Conservation (phyloP, 1,139 yeast genomes). For the Candida freyschussii region DNA sequence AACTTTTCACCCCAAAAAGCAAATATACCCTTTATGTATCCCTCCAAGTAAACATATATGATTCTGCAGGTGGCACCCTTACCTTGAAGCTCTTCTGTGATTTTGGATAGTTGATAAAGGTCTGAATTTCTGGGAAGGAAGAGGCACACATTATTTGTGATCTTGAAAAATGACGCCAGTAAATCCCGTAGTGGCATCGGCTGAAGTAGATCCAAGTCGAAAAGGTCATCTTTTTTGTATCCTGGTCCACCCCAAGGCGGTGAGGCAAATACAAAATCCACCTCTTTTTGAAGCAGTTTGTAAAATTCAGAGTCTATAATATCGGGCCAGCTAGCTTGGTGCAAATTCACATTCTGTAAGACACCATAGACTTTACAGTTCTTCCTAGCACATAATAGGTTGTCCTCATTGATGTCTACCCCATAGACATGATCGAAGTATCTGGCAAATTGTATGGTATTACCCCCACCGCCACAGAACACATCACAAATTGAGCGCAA, state of each 20-base stretch:
- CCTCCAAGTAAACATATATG: constrained; percentile 39
- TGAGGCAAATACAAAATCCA: constrained; percentile 72
- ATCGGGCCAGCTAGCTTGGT: constrained; percentile 53
- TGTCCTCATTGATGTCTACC: constrained; percentile 58
- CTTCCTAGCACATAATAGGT: constrained; percentile 60
- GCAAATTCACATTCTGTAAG: constrained; percentile 42
- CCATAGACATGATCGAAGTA: constrained; percentile 56
- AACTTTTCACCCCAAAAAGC: constrained; percentile 54
- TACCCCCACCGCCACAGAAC: constrained; percentile 97
- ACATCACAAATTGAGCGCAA: constrained; percentile 52
- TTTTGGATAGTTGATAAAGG: constrained; percentile 47
- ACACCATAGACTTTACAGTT: constrained; percentile 74
- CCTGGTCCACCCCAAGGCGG: constrained; percentile 98
- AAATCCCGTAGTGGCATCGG: constrained; percentile 50
- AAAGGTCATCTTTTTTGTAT: constrained; percentile 43
- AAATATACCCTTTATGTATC: constrained; percentile 48
- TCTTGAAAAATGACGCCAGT: constrained; percentile 36
- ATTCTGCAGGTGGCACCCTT: constrained; percentile 42
- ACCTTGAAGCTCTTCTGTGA: constrained; percentile 46
- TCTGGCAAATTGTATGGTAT: constrained; percentile 75
- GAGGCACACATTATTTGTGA: constrained; percentile 53
- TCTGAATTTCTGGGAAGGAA: constrained; percentile 75
- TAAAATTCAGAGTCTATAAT: constrained; percentile 29
- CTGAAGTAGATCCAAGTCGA: constrained; percentile 40
- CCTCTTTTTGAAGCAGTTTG: constrained; percentile 25